These are phyloP conservation scores for Calonectria pseudoreteaudii DNA, from an alignment of 2,329 filamentous ascomycete species.

Conservation along the genomic window DNA sequence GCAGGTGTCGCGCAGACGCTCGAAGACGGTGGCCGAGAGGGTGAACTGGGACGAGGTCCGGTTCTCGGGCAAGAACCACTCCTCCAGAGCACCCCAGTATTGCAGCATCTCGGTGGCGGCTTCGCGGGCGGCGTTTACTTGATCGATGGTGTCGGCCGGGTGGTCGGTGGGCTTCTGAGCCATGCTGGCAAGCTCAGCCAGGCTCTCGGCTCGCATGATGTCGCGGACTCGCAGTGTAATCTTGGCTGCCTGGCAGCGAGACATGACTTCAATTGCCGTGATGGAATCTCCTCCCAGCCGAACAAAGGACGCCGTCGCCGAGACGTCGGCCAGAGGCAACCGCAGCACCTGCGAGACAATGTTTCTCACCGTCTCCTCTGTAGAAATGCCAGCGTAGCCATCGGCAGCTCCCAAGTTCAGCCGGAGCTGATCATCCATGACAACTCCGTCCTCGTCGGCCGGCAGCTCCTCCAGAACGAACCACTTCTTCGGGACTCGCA, in stretches of 20 bases:
- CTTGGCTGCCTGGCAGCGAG: conserved; percentile 55
- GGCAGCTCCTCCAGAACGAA: conserved; percentile 17
- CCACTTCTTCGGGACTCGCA: conserved; percentile 19
- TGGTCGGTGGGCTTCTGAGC: conserved; percentile 10
- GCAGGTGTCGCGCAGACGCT: conserved; percentile 10
- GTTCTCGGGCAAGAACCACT: conserved; percentile 4
- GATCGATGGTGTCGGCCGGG: not conserved
- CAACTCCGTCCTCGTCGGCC: conserved; percentile 1
- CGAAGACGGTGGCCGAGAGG: not conserved
- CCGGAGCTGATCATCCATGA: conserved; percentile 12
- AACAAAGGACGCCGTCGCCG: conserved; percentile 16
- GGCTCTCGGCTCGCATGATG: conserved; percentile 15
- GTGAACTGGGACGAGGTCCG: not conserved
- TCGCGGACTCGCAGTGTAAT: conserved; percentile 50
- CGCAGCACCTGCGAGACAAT: conserved; percentile 20
- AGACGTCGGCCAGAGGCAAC: conserved; percentile 15
- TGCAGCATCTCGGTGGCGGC: conserved; percentile 12
- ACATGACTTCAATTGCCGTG: conserved; percentile 57
- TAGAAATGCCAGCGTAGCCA: conserved; percentile 15
- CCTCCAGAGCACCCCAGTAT: conserved; percentile 16
- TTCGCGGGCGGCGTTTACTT: conserved; percentile 4
- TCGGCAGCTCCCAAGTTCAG: conserved; percentile 10
- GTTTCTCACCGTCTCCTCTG: conserved; percentile 19
- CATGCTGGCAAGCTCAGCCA: conserved; percentile 10
- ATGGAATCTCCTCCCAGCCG: conserved; percentile 59